phyloP scores from a whole-genome alignment of 257 asterid species.

The Buddleja alternifolia region DNA sequence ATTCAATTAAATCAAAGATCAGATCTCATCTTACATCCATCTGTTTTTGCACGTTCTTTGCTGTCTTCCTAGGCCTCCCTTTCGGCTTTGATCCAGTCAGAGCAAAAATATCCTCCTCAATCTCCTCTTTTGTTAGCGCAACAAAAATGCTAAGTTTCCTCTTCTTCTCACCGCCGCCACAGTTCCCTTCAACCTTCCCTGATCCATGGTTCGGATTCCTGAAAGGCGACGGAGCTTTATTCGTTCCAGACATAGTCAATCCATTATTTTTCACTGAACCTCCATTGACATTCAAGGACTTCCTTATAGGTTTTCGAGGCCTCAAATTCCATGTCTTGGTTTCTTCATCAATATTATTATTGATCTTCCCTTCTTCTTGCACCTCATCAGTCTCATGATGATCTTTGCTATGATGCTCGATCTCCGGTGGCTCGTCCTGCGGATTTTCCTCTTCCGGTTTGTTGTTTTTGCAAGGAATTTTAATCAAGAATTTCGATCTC shows the following conservation, averaged over 20 bases:
- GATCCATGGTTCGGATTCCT: slow-evolving; percentile 21
- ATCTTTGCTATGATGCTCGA: neutral
- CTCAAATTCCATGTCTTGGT: slow-evolving; percentile 61
- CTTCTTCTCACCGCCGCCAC: slow-evolving; percentile 29
- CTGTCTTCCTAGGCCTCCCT: slow-evolving; percentile 21
- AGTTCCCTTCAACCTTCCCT: slow-evolving; percentile 28
- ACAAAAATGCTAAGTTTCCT: slow-evolving; percentile 39
- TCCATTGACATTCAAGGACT: slow-evolving; percentile 32
- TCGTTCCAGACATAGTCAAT: slow-evolving; percentile 27
- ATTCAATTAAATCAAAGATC: too few species aligned
- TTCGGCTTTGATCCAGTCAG: slow-evolving; percentile 56
- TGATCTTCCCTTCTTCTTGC: slow-evolving; percentile 14
- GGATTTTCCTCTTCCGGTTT: slow-evolving; percentile 26
- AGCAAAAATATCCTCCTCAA: slow-evolving; percentile 60
- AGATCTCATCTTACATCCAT: neutral
- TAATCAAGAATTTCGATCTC: slow-evolving; percentile 43
- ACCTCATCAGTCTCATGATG: slow-evolving; percentile 8
- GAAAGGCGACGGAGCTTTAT: slow-evolving; percentile 27
- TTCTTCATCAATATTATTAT: slow-evolving; percentile 36
- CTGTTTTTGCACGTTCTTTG: slow-evolving; percentile 4
- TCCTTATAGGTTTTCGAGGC: slow-evolving; percentile 47
- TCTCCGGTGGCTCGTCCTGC: slow-evolving; percentile 21
- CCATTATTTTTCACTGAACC: slow-evolving; percentile 22
- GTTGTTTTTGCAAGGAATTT: slow-evolving; percentile 24
- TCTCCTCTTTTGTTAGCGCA: slow-evolving; percentile 52